Evolutionary conservation across 441 rosid genomes (phyloP).

Genomic region (Mallotus repandus): DNA sequence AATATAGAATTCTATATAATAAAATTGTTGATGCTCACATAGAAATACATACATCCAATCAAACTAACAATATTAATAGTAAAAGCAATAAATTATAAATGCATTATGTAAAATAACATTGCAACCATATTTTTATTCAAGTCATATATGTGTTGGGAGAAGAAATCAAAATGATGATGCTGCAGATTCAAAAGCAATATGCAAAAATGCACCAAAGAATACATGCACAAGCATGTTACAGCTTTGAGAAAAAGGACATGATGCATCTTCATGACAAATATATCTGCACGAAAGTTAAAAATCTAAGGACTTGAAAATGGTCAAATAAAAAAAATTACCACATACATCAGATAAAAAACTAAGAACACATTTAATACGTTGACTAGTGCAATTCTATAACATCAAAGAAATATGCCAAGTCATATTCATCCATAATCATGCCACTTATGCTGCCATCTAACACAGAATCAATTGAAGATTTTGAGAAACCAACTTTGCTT

Average conservation of each 20-base stretch:
- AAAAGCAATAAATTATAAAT: not conserved
- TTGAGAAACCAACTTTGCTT: constrained; percentile 58
- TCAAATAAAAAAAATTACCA: no score
- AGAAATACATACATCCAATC: constrained; percentile 1
- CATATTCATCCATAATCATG: constrained; percentile 9
- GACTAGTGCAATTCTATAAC: constrained; percentile 1
- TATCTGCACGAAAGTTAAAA: not conserved
- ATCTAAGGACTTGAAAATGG: not conserved
- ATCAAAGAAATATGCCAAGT: constrained; percentile 7
- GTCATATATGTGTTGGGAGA: not conserved
- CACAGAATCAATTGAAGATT: constrained; percentile 21
- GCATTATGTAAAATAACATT: not conserved
- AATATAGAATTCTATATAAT: not conserved
- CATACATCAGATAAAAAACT: not conserved
- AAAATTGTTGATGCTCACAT: not conserved
- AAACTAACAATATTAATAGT: not conserved
- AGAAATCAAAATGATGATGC: not conserved
- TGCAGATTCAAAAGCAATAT: not conserved
- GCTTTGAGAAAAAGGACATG: not conserved
- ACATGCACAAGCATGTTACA: not conserved
- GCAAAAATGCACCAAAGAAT: not conserved
- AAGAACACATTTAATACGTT: not conserved
- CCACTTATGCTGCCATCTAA: not conserved
- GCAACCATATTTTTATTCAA: not conserved
- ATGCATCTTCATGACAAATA: not conserved